These are phyloP conservation scores for Aphanoascus verrucosus DNA, from an alignment of 2,329 filamentous ascomycete species.

Conservation along the genomic window DNA sequence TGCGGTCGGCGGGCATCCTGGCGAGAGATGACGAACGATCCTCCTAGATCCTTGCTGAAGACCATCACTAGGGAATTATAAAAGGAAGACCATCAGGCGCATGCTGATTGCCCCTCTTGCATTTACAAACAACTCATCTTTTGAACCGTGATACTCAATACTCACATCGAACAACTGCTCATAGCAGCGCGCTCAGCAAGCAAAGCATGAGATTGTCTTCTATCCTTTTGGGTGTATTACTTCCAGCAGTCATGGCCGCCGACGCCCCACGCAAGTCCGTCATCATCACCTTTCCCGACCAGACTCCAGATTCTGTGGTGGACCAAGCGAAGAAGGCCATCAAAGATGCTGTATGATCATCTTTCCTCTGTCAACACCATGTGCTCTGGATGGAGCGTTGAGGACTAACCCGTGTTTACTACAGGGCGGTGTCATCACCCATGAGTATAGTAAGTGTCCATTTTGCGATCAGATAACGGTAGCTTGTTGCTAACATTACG, in stretches of 20 bases:
- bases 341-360: constrained; percentile 45
- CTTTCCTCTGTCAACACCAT: background rate
- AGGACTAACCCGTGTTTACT: background rate
- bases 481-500: constrained; percentile 15
- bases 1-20: background rate
- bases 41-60: background rate
- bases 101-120: background rate
- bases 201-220: constrained; percentile 54
- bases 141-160: background rate
- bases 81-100: background rate
- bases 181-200: background rate
- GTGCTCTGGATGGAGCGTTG: background rate
- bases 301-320: constrained; percentile 57
- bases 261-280: constrained; percentile 53
- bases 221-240: constrained; percentile 48
- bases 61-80: background rate
- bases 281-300: constrained; percentile 65
- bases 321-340: constrained; percentile 62
- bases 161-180: background rate
- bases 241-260: constrained; percentile 53
- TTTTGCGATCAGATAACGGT: constrained; percentile 12
- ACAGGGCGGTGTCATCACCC: constrained; percentile 63
- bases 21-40: background rate
- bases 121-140: background rate
- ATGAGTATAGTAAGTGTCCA: constrained; percentile 63